Evolutionary conservation across 345 rosid species (phyloP).

Genomic region (Aquilaria malaccensis): DNA sequence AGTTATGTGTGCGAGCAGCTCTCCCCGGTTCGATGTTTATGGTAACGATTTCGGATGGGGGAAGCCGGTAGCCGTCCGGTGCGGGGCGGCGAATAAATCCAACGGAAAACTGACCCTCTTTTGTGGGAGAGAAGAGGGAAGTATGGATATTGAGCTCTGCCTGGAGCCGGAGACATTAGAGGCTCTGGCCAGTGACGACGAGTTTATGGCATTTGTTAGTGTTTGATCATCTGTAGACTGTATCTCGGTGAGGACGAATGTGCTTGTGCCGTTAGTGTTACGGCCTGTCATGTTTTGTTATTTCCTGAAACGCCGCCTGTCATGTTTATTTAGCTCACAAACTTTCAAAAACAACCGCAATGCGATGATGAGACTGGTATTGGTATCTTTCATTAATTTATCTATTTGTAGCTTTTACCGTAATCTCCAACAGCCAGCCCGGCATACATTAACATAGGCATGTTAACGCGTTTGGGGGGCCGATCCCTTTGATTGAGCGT

Average conservation of each 20-base stretch:
- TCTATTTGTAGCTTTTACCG: too few relatives aligned
- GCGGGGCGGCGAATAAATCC: conserved; percentile 9
- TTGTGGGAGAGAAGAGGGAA: conserved; percentile 20
- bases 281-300: too few relatives aligned
- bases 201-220: conserved; percentile 20
- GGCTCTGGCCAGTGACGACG: conserved; percentile 17
- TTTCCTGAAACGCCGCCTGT: too few relatives aligned
- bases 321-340: too few relatives aligned
- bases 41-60: conserved; percentile 41
- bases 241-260: neutral
- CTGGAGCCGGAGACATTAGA: conserved; percentile 12
- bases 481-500: too few relatives aligned
- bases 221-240: neutral
- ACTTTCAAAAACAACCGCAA: too few relatives aligned
- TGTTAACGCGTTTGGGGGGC: too few relatives aligned
- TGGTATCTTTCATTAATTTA: too few relatives aligned
- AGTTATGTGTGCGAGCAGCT: conserved; percentile 9
- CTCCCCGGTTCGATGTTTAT: conserved; percentile 37
- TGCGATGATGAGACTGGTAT: too few relatives aligned
- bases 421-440: too few relatives aligned
- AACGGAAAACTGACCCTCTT: conserved; percentile 23
- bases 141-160: conserved; percentile 20
- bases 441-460: too few relatives aligned
- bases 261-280: too few relatives aligned
- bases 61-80: conserved; percentile 24